Evolutionary conservation across 2,329 filamentous ascomycete genomes (phyloP), one percentile per base, ranked within the genome.

Genomic region (Ophiostoma sp.): DNA sequence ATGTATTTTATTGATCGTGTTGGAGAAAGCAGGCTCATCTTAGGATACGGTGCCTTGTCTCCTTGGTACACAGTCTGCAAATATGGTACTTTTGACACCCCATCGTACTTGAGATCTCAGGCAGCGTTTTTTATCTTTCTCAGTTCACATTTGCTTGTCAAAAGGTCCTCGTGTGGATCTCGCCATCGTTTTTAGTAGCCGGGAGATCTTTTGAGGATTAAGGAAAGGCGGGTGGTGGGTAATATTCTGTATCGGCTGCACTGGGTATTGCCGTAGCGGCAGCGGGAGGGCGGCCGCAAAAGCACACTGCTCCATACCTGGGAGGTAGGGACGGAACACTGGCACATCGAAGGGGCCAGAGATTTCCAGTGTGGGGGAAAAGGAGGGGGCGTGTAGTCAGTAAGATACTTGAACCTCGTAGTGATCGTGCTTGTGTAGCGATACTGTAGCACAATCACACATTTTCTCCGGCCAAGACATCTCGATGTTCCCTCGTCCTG

Each of bases 171-270:
- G 1, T 64, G 39, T 71, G 39, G 25, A 63, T 57, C 39, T 48
- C 42, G 5, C 52, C 42, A 69, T 9, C 36, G 15, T 48, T 48
- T 9, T 6, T 31, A 11, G 33, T 28, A 42, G 33, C 57, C 33
- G 74, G 74, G 61, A 66, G 72, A 75, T 75, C 70, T 69, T 70
- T 70, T 69, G 70, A 69, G 66, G 22, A 52, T 12, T 45, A 59
- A 11, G 57, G 55, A 64, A 39, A 42, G 59, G 36, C 11, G 59
- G 33, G 33, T 69, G 57, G 63, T 66, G 64, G 69, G 50, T 70
- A 39, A 39, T 6, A 63, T 70, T 64, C 50, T n/a, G 68, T 55
- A 33, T 59, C 57, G 71, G 63, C 63, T 61, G 64, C 28, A 15
- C 36, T 74, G 72, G 70, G 57, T 48, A 72, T 69, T 72, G 74